phyloP scores from a whole-genome alignment of 306 rosid genomes.

The Carpinus viminea region DNA sequence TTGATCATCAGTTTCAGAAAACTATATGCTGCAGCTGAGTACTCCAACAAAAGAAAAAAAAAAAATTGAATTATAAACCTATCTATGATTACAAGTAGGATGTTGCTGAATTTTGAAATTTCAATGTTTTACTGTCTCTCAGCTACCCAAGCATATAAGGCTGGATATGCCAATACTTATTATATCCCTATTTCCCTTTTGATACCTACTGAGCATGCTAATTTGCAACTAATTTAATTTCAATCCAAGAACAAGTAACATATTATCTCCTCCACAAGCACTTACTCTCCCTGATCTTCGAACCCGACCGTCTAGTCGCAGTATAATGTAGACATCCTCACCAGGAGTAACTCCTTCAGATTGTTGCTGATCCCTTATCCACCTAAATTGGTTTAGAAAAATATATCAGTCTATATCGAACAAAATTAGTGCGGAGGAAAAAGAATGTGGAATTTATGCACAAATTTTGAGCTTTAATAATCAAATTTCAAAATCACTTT shows the following conservation, averaged over 20 bases:
- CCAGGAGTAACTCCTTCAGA: slow-evolving; percentile 90
- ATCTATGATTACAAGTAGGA: not conserved
- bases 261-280: slow-evolving; percentile 19
- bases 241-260: slow-evolving; percentile 16
- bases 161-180: not conserved
- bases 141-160: not conserved
- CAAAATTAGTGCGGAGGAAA: not conserved
- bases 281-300: slow-evolving; percentile 96
- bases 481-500: not conserved
- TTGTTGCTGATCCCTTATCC: slow-evolving; percentile 90
- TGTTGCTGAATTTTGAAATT: not conserved
- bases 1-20: not conserved
- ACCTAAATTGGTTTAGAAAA: slow-evolving; percentile 51
- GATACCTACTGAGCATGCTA: slow-evolving; percentile 7
- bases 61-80: not conserved
- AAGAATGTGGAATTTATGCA: not conserved
- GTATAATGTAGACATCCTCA: slow-evolving; percentile 85
- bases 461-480: not conserved
- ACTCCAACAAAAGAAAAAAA: not conserved
- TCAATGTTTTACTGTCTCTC: not conserved
- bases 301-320: slow-evolving; percentile 92
- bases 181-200: slow-evolving; percentile 1
- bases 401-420: not conserved
- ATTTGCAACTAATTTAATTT: slow-evolving; percentile 9
- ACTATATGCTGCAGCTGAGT: not conserved